These are phyloP conservation scores for Globisporangium parvum DNA, from an alignment of 352 stramenopile species.

Conservation along the genomic window DNA sequence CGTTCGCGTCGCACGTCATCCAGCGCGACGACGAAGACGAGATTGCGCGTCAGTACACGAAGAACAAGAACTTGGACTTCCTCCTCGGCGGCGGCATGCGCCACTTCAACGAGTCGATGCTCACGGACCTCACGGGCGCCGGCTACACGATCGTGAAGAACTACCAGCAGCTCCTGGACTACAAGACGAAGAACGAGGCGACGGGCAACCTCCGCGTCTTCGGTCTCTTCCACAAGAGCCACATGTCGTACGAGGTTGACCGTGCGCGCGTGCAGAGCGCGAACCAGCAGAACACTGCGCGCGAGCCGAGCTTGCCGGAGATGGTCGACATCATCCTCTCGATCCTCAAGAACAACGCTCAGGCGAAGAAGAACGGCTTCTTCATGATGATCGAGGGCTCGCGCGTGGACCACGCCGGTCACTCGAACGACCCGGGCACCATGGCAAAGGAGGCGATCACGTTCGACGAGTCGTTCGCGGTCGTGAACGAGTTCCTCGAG, in stretches of 20 bases:
- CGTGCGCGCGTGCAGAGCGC: conserved; percentile 28
- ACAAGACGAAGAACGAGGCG: conserved; percentile 38
- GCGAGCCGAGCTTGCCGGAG: conserved; percentile 50
- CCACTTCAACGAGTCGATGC: conserved; percentile 46
- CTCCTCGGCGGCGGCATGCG: conserved; percentile 40
- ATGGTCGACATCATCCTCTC: conserved; percentile 58
- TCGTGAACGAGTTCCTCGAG: conserved; percentile 52
- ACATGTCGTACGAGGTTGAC: conserved; percentile 73
- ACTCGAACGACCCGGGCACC: conserved; percentile 62
- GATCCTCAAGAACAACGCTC: conserved; percentile 63
- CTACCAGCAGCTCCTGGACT: conserved; percentile 47
- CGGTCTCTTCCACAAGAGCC: conserved; percentile 48
- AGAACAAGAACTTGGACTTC: conserved; percentile 69
- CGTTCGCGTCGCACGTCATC: conserved; percentile 46
- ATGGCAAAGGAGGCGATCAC: conserved; percentile 65
- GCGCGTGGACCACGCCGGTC: conserved; percentile 59
- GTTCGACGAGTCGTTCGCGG: conserved; percentile 62
- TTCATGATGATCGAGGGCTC: conserved; percentile 75
- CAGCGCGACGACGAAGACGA: conserved; percentile 47
- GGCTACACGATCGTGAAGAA: conserved; percentile 51
- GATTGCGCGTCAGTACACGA: conserved; percentile 54
- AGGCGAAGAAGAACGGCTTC: conserved; percentile 66
- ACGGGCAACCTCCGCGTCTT: conserved; percentile 46
- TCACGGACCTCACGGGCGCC: conserved; percentile 29
- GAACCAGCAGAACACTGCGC: conserved; percentile 28